Evolutionary conservation across 495 filamentous ascomycete genomes (phyloP).

Genomic region (Trichoderma parareesei): DNA sequence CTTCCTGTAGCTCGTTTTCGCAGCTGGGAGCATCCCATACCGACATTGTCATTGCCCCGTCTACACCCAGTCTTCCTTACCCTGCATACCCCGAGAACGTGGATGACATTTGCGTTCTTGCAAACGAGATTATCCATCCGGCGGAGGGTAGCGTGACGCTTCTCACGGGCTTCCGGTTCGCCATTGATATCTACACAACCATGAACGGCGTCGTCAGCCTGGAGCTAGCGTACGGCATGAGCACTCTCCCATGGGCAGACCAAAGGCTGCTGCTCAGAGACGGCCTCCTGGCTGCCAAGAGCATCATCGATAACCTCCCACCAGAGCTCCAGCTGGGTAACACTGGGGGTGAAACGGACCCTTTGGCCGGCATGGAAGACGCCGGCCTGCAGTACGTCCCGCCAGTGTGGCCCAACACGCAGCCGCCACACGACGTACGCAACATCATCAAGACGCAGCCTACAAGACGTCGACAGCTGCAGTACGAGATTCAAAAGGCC

Average conservation of each 20-base stretch:
- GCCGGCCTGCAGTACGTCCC: conserved; percentile 29
- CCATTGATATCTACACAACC: conserved; percentile 60
- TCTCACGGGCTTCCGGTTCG: conserved; percentile 70
- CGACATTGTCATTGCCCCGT: conserved; percentile 58
- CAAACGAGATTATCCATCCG: conserved; percentile 54
- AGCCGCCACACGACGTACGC: conserved; percentile 30
- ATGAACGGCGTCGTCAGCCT: conserved; percentile 60
- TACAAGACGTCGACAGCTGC: conserved; percentile 45
- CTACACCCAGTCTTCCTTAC: conserved; percentile 64
- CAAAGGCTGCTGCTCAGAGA: conserved; percentile 57
- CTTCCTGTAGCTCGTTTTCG: conserved; percentile 45
- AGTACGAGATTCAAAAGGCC: conserved; percentile 77
- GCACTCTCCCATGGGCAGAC: conserved; percentile 60
- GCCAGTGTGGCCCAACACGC: conserved; percentile 23
- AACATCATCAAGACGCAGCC: conserved; percentile 27
- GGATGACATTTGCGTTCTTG: conserved; percentile 68
- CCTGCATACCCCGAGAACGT: conserved; percentile 72
- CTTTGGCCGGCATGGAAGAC: conserved; percentile 22
- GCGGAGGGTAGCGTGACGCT: conserved; percentile 53
- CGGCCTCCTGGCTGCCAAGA: conserved; percentile 52
- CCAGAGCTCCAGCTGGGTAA: conserved; percentile 47
- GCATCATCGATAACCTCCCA: conserved; percentile 51
- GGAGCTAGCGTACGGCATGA: conserved; percentile 66
- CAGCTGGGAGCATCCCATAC: conserved; percentile 61
- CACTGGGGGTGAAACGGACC: conserved; percentile 14